Conservation (phyloP, 495 filamentous ascomycete species). For the Podospora pseudocomata region DNA sequence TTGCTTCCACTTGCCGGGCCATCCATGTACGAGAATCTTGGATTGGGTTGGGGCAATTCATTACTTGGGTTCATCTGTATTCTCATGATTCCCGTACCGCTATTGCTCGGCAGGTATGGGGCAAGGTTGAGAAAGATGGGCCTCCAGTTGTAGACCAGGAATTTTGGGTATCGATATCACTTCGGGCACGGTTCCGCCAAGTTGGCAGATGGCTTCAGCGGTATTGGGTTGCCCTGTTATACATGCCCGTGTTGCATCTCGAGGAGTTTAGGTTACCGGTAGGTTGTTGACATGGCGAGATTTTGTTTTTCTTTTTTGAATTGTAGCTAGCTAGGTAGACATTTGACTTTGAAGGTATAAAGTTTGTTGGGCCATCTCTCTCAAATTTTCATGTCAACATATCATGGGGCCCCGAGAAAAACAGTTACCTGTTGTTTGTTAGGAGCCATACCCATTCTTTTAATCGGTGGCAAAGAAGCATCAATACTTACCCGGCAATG, state of each 20-base stretch:
- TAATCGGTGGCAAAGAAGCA: not conserved
- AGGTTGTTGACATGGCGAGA: not conserved
- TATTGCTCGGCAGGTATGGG: slow-evolving; percentile 72
- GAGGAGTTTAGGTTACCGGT: not conserved
- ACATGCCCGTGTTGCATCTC: not conserved
- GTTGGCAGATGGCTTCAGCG: not conserved
- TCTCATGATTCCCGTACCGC: slow-evolving; percentile 68
- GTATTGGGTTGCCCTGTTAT: not conserved
- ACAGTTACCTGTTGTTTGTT: not conserved
- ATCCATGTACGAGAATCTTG: slow-evolving; percentile 51
- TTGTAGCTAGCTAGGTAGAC: not conserved
- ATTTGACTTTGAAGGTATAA: not conserved
- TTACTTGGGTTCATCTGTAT: slow-evolving; percentile 58
- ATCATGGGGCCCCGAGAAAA: not conserved
- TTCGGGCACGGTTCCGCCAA: not conserved
- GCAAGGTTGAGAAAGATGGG: slow-evolving; percentile 47
- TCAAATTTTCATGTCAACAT: not conserved
- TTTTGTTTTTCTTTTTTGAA: not conserved
- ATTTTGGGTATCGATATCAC: not conserved
- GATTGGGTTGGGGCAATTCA: slow-evolving; percentile 59
- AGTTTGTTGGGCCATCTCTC: too few relatives aligned
- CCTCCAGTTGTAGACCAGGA: slow-evolving; percentile 23
- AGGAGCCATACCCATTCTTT: not conserved
- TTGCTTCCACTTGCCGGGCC: slow-evolving; percentile 54
- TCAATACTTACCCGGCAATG: not conserved